These are phyloP conservation scores for Naumovozyma castellii DNA, from an alignment of 805 yeast species.

Conservation along the genomic window DNA sequence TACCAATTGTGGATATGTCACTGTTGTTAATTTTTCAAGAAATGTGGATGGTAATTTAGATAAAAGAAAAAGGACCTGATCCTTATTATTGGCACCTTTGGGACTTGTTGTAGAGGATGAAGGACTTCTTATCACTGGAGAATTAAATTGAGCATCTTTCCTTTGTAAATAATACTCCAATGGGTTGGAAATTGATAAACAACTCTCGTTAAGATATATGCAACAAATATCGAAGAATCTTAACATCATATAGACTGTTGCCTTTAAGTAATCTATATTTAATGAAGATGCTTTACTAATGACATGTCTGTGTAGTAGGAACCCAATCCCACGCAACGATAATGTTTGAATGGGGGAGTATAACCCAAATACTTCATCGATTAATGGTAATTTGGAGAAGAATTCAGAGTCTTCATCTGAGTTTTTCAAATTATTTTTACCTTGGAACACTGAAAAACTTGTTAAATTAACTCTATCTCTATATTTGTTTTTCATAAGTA, in stretches of 20 bases:
- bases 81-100: conserved; percentile 8
- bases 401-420: background rate
- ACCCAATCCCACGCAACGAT: conserved; percentile 26
- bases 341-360: conserved; percentile 21
- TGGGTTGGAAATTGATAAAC: conserved; percentile 22
- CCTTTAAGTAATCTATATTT: conserved; percentile 14
- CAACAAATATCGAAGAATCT: conserved; percentile 23
- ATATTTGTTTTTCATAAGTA: conserved; percentile 23
- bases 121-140: conserved; percentile 17
- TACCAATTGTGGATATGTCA: conserved; percentile 5
- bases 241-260: conserved; percentile 22
- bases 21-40: conserved; percentile 9
- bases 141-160: conserved; percentile 15
- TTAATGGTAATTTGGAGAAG: conserved; percentile 14
- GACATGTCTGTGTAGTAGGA: conserved; percentile 11
- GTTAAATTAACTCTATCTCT: conserved; percentile 17
- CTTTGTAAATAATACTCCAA: conserved; percentile 16
- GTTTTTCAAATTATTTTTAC: background rate
- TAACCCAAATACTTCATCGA: conserved; percentile 25
- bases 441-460: conserved; percentile 9
- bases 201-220: conserved; percentile 17
- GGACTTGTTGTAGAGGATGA: conserved; percentile 11
- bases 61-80: conserved; percentile 10
- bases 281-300: conserved; percentile 5
- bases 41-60: conserved; percentile 14